Evolutionary conservation across 176 grass and related monocot genomes (phyloP), one percentile per base, ranked within the genome.

Genomic region (Raddia guianensis): DNA sequence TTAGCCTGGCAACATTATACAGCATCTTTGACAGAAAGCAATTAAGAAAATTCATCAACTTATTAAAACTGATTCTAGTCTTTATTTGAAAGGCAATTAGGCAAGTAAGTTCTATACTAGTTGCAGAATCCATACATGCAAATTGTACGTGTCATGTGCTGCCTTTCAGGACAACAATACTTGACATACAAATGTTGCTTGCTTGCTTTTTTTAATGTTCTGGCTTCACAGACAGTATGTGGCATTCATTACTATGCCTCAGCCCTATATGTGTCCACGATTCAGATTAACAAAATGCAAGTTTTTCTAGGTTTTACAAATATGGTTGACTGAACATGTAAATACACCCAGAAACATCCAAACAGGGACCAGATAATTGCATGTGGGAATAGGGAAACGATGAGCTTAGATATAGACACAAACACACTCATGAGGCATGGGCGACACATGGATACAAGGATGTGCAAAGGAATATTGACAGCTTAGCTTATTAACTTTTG

Each of bases 201-300:
- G 12, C n/a, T 64, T 43, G 12, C 5, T 83, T 42, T 20, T n/a
- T 83, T 18, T 20, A 42, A 69, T 68, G 12, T 76, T 76, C 56
- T 84, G 5, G n/a, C 9, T 69, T 43, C 27, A 84, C 69, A 12
- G 66, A 80, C 6, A 15, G 27, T 7, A 4, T 57, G 49, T 9
- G 19, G 65, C 32, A 62, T 47, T 42, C 34, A 79, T 19, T 44
- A 63, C 47, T 43, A 44, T 45, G 77, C 43, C 49, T 63, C 16
- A 43, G 72, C 62, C 20, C 53, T 54, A 76, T 68, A 56, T 13
- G 16, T 15, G 19, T 42, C 49, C 37, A 57, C 65, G 15, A 47
- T 73, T 42, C n/a, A 68, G 69, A 80, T 54, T 5, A 80, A 50
- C 80, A 80, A 75, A 59, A 33, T 44, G 14, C 65, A 57, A 40